Conservation (phyloP, 23 red algal genomes). For the Gracilaria gracilis region DNA sequence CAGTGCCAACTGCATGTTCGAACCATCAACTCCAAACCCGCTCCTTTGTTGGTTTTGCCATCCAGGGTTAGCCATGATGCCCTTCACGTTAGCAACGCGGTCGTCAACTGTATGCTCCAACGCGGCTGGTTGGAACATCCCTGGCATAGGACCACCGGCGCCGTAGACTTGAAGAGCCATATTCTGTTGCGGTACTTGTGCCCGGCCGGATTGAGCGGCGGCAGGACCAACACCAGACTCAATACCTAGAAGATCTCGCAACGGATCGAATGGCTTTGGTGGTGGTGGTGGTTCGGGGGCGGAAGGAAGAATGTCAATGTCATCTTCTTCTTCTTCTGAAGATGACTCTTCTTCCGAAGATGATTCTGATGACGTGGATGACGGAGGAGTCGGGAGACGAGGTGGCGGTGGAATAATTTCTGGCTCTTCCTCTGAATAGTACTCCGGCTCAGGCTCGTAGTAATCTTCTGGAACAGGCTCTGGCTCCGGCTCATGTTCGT, state of each 20-base stretch:
- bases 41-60: constrained; percentile 47
- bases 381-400: constrained; percentile 43
- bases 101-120: constrained; percentile 82
- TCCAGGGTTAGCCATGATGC: constrained; percentile 66
- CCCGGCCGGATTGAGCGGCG: neutral
- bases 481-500: constrained; percentile 79
- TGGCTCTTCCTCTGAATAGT: constrained; percentile 84
- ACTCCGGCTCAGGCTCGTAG: constrained; percentile 85
- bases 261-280: constrained; percentile 80
- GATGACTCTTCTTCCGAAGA: constrained; percentile 53
- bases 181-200: constrained; percentile 18
- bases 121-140: constrained; percentile 71
- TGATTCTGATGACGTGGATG: constrained; percentile 52
- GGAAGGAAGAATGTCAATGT: constrained; percentile 69
- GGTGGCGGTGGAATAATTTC: constrained; percentile 69
- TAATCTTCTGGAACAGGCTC: constrained; percentile 80
- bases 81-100: constrained; percentile 77
- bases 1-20: constrained; percentile 73
- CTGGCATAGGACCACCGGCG: constrained; percentile 52
- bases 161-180: constrained; percentile 73
- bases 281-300: constrained; percentile 63
- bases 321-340: constrained; percentile 70
- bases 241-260: constrained; percentile 82
- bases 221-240: constrained; percentile 46
- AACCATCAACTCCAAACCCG: constrained; percentile 63